Percentiles rank a stretch among this genome's conserved stretches.
Evolutionary conservation across 2,329 filamentous ascomycete genomes (phyloP).

Genomic region (Onygenales sp.): DNA sequence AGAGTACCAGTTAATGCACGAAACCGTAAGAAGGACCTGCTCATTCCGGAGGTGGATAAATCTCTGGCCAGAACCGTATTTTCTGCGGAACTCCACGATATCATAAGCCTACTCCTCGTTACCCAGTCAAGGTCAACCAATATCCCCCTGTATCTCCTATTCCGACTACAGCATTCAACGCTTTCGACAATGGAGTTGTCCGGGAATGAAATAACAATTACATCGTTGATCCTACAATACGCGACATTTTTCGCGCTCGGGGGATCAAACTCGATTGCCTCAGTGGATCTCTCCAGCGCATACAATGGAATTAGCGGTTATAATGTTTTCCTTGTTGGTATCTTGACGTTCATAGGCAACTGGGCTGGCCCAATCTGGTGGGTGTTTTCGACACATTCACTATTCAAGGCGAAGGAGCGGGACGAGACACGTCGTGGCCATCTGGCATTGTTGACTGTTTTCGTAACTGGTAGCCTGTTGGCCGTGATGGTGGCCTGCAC

Average conservation of each 20-base stretch:
- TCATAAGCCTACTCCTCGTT: slow-evolving; percentile 68
- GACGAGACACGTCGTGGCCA: slow-evolving; percentile 25
- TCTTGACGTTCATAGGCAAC: slow-evolving; percentile 78
- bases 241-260: slow-evolving; percentile 82
- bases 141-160: slow-evolving; percentile 72
- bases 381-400: slow-evolving; percentile 49
- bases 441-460: slow-evolving; percentile 58
- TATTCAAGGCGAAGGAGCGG: slow-evolving; percentile 11
- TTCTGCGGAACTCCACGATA: slow-evolving; percentile 47
- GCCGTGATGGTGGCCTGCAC: slow-evolving; percentile 87
- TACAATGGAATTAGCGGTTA: slow-evolving; percentile 87
- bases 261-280: slow-evolving; percentile 88
- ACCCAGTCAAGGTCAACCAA: slow-evolving; percentile 83
- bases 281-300: slow-evolving; percentile 85
- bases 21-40: background rate
- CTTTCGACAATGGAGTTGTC: slow-evolving; percentile 34
- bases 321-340: slow-evolving; percentile 68
- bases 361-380: slow-evolving; percentile 91
- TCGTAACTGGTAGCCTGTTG: slow-evolving; percentile 53
- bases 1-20: slow-evolving; percentile 1
- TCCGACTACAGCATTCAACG: slow-evolving; percentile 52
- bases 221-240: slow-evolving; percentile 68
- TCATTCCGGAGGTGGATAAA: background rate
- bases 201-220: slow-evolving; percentile 54
- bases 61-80: slow-evolving; percentile 8